These are phyloP conservation scores for Byssothecium circinans DNA, from an alignment of 2,329 filamentous ascomycete species.

Conservation along the genomic window DNA sequence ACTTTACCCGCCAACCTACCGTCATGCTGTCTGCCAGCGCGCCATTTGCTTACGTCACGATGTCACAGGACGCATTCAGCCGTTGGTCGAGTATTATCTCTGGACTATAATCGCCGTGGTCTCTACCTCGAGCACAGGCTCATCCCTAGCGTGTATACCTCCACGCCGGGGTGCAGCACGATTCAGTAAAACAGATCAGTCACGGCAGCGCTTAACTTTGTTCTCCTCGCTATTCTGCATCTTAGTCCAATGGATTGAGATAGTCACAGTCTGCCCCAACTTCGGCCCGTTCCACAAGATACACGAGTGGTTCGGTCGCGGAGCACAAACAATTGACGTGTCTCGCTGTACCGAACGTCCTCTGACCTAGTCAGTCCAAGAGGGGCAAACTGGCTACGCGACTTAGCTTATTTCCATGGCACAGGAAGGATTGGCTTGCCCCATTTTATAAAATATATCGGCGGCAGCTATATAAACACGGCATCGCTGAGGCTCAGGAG, in stretches of 20 bases:
- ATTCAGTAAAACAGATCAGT: neutral
- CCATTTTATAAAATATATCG: neutral
- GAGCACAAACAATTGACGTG: too few relatives aligned
- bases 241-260: too few relatives aligned
- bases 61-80: neutral
- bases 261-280: too few relatives aligned
- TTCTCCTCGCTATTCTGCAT: too few relatives aligned
- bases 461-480: constrained; percentile 16
- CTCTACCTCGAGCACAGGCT: neutral
- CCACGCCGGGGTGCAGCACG: neutral
- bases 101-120: neutral
- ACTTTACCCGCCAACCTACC: too few relatives aligned
- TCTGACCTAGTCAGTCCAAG: too few relatives aligned
- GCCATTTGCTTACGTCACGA: neutral
- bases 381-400: neutral
- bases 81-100: neutral
- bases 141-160: neutral
- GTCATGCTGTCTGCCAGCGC: neutral
- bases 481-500: neutral
- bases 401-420: neutral
- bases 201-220: too few relatives aligned
- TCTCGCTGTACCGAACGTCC: too few relatives aligned
- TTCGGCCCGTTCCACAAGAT: too few relatives aligned
- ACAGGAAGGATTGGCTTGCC: neutral
- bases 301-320: too few relatives aligned